Evolutionary conservation across 805 yeast species (phyloP), one percentile per base, ranked within the genome.

Genomic region (Lipomyces kockii): DNA sequence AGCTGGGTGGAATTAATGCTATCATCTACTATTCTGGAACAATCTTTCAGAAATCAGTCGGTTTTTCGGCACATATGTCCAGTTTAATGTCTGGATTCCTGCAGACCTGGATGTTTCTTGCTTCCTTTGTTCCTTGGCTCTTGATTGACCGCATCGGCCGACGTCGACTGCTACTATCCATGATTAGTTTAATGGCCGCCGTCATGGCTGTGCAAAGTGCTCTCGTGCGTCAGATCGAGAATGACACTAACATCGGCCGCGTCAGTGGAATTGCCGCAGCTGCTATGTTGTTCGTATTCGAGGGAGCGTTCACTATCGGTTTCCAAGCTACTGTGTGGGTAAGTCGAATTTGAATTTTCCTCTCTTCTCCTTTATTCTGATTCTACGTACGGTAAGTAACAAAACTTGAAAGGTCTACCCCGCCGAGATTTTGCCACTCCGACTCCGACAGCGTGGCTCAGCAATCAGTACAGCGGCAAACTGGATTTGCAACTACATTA

Each of bases 141-240:
- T 77, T 85, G 67, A 79, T 89, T 75, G 90, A 88, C 76, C 80
- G 79, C 68, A 74, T 87, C 62, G 91, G 91, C 75, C 84, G 91
- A 80, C 83, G 91, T 8, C 69, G 66, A 20, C 60, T 70, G 12
- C 61, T 76, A 27, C 61, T 75, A 34, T 52, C 53, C 1, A 61
- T 61, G 22, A 63, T 63, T 39, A 25, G 43, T 27, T 12, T 54
- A 14, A 60, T 55, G 57, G 66, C 64, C 17, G 52, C 56, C 11
- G 61, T 60, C 17, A 66, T 66, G 70, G 67, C 69, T 20, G 67
- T 60, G 8, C 65, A 57, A 46, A 60, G 64, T 3, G 69, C 67
- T 1, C 39, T 66, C 43, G 51, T 66, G n/a, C 53, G 63, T 37
- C 69, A 66, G 59, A 66, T 66, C 12, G 57, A 64, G 20, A n/a